Evolutionary conservation across 768 basidiomycete genomes (phyloP).

Genomic region (Russula griseocarnosa): DNA sequence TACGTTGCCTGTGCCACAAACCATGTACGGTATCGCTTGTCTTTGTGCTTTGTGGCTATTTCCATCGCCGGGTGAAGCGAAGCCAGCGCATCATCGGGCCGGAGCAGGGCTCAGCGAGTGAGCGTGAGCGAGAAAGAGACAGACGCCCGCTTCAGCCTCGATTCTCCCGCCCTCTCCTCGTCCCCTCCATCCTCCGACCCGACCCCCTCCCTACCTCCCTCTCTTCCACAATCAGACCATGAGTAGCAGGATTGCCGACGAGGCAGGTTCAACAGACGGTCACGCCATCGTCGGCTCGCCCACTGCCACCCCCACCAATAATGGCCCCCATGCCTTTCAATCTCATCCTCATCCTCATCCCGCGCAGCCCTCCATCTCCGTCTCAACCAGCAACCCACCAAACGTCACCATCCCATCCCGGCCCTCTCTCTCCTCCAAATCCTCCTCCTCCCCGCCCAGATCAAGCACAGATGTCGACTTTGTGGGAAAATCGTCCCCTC

Average conservation of each 20-base stretch:
- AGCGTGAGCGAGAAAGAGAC: too few relatives aligned
- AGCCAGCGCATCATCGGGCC: too few relatives aligned
- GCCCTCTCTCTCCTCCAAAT: constrained; percentile 24
- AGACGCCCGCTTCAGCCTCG: not conserved
- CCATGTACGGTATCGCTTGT: too few relatives aligned
- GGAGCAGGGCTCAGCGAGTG: too few relatives aligned
- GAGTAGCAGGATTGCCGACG: constrained; percentile 19
- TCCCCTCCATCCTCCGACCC: not conserved
- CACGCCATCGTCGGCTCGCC: constrained; percentile 24
- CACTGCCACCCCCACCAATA: not conserved
- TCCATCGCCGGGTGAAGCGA: too few relatives aligned
- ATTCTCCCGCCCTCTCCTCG: not conserved
- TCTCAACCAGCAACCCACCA: constrained; percentile 20
- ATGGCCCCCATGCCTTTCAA: constrained; percentile 18
- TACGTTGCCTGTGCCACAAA: not conserved
- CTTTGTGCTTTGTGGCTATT: too few relatives aligned
- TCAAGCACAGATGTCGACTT: constrained; percentile 26
- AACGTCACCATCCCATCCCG: constrained; percentile 14
- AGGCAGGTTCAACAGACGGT: constrained; percentile 15
- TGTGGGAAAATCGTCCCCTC: constrained; percentile 18
- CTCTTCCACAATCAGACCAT: not conserved
- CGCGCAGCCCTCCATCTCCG: constrained; percentile 10
- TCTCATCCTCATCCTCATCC: constrained; percentile 9
- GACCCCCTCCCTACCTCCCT: not conserved
- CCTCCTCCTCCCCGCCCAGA: constrained; percentile 26